These are phyloP conservation scores for Zymoseptoria ardabiliae DNA, from an alignment of 2,329 filamentous ascomycete genomes.

Conservation along the genomic window DNA sequence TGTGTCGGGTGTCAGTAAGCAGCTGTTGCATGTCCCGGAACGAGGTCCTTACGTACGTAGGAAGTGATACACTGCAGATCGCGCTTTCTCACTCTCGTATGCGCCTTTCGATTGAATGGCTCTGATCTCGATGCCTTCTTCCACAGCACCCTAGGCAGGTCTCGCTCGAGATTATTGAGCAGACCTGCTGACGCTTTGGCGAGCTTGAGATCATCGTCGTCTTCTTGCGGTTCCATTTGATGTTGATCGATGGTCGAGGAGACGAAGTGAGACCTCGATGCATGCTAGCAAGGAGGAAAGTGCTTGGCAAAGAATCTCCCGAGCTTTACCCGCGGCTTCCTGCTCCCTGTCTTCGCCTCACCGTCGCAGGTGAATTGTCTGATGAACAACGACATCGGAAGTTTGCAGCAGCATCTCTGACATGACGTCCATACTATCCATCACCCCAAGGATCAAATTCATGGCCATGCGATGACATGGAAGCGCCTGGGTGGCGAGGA, in stretches of 20 bases:
- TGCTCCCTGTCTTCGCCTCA: background rate
- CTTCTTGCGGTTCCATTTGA: slow-evolving; percentile 19
- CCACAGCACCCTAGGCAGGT: slow-evolving; percentile 39
- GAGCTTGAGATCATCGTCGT: slow-evolving; percentile 41
- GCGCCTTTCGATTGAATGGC: slow-evolving; percentile 23
- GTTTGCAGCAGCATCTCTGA: background rate
- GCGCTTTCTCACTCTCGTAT: slow-evolving; percentile 31
- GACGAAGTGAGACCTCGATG: background rate
- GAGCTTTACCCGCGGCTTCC: background rate
- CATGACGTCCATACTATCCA: background rate
- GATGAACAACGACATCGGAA: background rate
- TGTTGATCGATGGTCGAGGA: background rate
- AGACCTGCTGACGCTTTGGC: slow-evolving; percentile 35
- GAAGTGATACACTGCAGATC: slow-evolving; percentile 36
- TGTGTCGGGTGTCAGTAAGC: slow-evolving; percentile 13
- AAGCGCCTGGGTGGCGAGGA: background rate
- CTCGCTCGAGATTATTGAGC: slow-evolving; percentile 28
- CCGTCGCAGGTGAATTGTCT: background rate
- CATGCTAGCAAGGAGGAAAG: background rate
- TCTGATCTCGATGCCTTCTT: slow-evolving; percentile 28
- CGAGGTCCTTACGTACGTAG: slow-evolving; percentile 21
- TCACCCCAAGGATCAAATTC: background rate
- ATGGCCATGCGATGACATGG: background rate
- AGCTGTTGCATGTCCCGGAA: background rate
- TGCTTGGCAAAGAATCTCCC: background rate